Percentiles rank a stretch among this genome's conserved stretches.
phyloP scores from a whole-genome alignment of 257 asterid genomes.

The Leonotis leonurus region DNA sequence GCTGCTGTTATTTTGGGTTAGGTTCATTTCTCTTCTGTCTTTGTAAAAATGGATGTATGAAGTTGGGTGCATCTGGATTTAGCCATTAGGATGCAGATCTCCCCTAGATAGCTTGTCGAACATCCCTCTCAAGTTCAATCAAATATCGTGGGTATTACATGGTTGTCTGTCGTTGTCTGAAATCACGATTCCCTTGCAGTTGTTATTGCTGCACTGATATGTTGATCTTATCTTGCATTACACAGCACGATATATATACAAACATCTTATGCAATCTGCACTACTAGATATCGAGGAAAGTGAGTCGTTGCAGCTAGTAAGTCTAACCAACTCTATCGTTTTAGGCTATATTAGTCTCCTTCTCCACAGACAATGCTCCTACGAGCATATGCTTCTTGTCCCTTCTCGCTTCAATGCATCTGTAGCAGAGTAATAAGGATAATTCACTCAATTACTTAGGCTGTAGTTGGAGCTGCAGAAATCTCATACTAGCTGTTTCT shows the following conservation, averaged over 20 bases:
- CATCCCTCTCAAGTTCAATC: background rate
- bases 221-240: background rate
- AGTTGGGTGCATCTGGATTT: background rate
- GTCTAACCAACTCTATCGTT: background rate
- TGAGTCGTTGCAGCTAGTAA: background rate
- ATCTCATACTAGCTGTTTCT: constrained; percentile 3
- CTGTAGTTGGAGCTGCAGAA: background rate
- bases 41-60: background rate
- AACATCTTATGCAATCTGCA: background rate
- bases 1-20: background rate
- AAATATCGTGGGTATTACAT: background rate
- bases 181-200: background rate
- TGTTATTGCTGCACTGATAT: background rate
- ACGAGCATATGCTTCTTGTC: background rate
- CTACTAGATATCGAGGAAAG: background rate
- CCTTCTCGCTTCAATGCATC: background rate
- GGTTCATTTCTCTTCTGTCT: too few species aligned
- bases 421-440: background rate
- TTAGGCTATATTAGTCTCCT: background rate
- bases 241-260: background rate
- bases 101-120: background rate
- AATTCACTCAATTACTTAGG: background rate
- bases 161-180: background rate
- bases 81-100: background rate
- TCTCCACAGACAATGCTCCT: background rate